Conservation (phyloP, 2,329 filamentous ascomycete species). For the Verticillium nonalfalfae region DNA sequence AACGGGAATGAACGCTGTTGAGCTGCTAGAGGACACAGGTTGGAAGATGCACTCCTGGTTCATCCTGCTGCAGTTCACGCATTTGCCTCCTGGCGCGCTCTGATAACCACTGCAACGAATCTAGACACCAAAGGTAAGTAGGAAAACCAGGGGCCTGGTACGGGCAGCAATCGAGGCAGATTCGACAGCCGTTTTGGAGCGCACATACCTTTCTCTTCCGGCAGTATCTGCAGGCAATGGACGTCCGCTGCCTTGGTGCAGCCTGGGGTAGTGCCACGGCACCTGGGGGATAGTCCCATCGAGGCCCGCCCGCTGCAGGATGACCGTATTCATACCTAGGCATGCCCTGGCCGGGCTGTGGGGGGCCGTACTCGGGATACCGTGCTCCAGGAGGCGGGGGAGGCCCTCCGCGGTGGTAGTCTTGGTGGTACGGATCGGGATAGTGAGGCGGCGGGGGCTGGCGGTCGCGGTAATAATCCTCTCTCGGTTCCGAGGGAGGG, state of each 20-base stretch:
- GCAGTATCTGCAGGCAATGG: constrained; percentile 55
- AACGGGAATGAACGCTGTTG: constrained; percentile 53
- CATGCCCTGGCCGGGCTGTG: constrained; percentile 2
- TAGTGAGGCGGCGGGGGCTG: constrained; percentile 23
- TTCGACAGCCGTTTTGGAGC: not conserved
- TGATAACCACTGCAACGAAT: constrained; percentile 57
- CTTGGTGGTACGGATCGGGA: constrained; percentile 24
- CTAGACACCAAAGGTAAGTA: constrained; percentile 25
- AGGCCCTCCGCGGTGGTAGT: constrained; percentile 25
- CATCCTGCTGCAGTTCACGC: constrained; percentile 55
- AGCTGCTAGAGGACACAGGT: constrained; percentile 49
- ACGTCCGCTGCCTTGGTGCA: constrained; percentile 51
- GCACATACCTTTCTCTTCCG: constrained; percentile 50
- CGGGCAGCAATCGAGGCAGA: not conserved
- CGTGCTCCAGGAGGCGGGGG: constrained; percentile 23
- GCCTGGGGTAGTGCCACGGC: constrained; percentile 38
- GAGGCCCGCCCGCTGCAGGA: constrained; percentile 13
- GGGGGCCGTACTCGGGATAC: constrained; percentile 24
- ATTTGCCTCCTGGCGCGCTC: constrained; percentile 52
- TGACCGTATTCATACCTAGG: constrained; percentile 11
- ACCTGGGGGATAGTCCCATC: constrained; percentile 22
- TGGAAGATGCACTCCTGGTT: constrained; percentile 57
- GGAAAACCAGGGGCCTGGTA: not conserved
- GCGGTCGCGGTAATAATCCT: constrained; percentile 24
- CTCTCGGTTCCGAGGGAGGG: constrained; percentile 9